These are phyloP conservation scores for Trametes punicea DNA, from an alignment of 768 basidiomycete species.

Conservation along the genomic window DNA sequence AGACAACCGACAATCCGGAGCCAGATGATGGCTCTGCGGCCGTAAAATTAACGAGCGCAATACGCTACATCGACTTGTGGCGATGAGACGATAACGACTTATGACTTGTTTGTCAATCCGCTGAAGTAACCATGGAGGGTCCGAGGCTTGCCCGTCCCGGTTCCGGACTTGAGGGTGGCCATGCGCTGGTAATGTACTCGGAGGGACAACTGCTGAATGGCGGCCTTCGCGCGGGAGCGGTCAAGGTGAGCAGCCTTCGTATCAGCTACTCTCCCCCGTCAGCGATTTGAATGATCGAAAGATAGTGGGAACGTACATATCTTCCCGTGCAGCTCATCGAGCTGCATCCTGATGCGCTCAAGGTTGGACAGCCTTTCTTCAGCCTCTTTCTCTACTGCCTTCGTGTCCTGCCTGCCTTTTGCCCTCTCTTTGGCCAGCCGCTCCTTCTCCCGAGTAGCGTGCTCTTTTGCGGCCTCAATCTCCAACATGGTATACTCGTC, in stretches of 20 bases:
- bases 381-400: background rate
- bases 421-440: conserved; percentile 29
- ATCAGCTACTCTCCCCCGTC: conserved; percentile 45
- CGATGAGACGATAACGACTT: no score
- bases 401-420: conserved; percentile 32
- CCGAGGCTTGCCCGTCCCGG: conserved; percentile 12
- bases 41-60: no score
- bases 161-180: conserved; percentile 28
- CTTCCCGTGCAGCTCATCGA: conserved; percentile 54
- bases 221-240: conserved; percentile 69
- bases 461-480: conserved; percentile 16
- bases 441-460: conserved; percentile 13
- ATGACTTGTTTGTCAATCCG: background rate
- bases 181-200: conserved; percentile 60
- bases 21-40: no score
- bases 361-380: conserved; percentile 27
- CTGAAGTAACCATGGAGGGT: conserved; percentile 15
- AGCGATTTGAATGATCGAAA: background rate
- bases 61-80: no score
- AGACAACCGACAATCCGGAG: no score
- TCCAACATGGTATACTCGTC: conserved; percentile 55
- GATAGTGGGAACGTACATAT: conserved; percentile 48
- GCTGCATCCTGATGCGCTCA: conserved; percentile 42
- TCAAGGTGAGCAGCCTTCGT: conserved; percentile 73
- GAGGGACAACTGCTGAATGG: conserved; percentile 60